Percentiles rank a stretch among this genome's conserved stretches.
Evolutionary conservation across 805 yeast species (phyloP).

Genomic region (Helenozyma rhizophorensis): DNA sequence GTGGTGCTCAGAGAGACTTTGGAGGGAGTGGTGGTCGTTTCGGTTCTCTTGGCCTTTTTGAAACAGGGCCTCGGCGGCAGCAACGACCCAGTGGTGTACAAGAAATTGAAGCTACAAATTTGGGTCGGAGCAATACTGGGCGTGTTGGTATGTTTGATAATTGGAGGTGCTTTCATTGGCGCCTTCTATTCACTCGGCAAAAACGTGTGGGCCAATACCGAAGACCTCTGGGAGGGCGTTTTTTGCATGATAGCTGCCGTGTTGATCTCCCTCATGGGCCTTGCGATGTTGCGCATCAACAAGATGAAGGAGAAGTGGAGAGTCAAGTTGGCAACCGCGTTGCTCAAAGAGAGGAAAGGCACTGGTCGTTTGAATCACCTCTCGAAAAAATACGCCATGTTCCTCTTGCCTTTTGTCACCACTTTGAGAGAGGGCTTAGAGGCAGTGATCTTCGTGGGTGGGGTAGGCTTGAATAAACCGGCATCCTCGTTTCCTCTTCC

Average conservation of each 20-base stretch:
- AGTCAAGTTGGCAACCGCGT: constrained; percentile 83
- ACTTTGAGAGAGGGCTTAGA: constrained; percentile 89
- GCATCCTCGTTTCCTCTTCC: constrained; percentile 78
- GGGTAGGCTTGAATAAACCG: constrained; percentile 33
- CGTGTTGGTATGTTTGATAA: constrained; percentile 67
- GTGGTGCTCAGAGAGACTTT: constrained; percentile 90
- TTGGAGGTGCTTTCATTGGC: constrained; percentile 94
- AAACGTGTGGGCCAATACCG: constrained; percentile 83
- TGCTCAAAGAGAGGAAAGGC: constrained; percentile 42
- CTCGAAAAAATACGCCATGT: constrained; percentile 79
- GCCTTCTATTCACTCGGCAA: constrained; percentile 76
- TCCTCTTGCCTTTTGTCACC: constrained; percentile 84
- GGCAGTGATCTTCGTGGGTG: constrained; percentile 44
- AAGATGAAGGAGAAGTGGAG: constrained; percentile 98
- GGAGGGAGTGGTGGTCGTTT: constrained; percentile 88
- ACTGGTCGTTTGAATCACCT: constrained; percentile 48
- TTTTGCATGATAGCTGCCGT: constrained; percentile 87
- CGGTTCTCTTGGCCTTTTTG: constrained; percentile 86
- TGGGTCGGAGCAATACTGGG: constrained; percentile 82
- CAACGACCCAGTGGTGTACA: constrained; percentile 50
- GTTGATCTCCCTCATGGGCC: constrained; percentile 90
- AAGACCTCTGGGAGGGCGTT: constrained; percentile 96
- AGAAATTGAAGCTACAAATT: constrained; percentile 67
- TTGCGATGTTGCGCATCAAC: constrained; percentile 92
- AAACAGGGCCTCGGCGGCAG: constrained; percentile 76